Evolutionary conservation across 805 yeast species (phyloP).

Genomic region (Pichia exigua): DNA sequence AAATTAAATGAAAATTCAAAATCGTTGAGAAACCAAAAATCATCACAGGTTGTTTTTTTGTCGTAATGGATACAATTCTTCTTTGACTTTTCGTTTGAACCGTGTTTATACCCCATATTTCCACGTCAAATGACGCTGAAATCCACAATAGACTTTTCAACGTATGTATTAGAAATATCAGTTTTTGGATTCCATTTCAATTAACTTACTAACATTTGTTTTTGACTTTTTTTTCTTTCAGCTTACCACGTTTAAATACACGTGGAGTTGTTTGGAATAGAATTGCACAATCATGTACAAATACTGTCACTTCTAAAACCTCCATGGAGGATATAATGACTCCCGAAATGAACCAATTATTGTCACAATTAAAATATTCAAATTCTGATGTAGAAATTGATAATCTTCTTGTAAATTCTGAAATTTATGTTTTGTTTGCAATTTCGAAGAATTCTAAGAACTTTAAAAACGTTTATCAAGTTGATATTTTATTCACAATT

Average conservation of each 20-base stretch:
- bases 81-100: background rate
- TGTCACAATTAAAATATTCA: slow-evolving; percentile 1
- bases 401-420: slow-evolving; percentile 13
- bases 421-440: slow-evolving; percentile 49
- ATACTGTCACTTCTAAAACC: slow-evolving; percentile 13
- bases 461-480: slow-evolving; percentile 33
- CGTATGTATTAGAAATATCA: slow-evolving; percentile 13
- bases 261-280: slow-evolving; percentile 32
- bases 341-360: slow-evolving; percentile 16
- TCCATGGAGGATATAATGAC: slow-evolving; percentile 17
- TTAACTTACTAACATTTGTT: background rate
- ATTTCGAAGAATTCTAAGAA: slow-evolving; percentile 39
- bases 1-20: background rate
- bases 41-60: background rate
- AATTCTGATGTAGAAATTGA: background rate
- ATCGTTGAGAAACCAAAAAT: background rate
- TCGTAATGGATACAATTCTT: background rate
- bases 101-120: background rate
- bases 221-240: slow-evolving; percentile 7
- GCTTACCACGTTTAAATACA: slow-evolving; percentile 30
- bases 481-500: slow-evolving; percentile 35
- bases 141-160: slow-evolving; percentile 15
- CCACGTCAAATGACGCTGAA: background rate
- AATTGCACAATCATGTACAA: slow-evolving; percentile 29
- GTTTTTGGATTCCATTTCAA: background rate